A percentile compares a stretch with the other conserved stretches of the same genome.
Conservation (phyloP, 1,139 yeast genomes). For the Pichia sp. region DNA sequence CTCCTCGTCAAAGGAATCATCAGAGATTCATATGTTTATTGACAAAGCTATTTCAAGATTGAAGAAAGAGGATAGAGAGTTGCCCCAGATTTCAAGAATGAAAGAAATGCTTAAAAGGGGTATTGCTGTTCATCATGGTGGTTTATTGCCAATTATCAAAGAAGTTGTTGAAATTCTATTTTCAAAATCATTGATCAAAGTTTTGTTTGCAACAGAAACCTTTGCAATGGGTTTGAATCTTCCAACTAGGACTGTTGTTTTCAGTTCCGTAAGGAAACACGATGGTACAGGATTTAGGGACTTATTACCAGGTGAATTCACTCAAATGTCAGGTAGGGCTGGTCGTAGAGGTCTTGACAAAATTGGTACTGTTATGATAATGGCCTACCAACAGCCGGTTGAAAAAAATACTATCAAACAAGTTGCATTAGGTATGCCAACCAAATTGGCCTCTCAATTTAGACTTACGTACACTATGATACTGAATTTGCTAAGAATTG, state of each 20-base stretch:
- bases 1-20: slow-evolving; percentile 74
- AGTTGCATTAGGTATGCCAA: slow-evolving; percentile 80
- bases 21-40: slow-evolving; percentile 88
- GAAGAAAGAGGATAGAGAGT: slow-evolving; percentile 83
- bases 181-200: slow-evolving; percentile 78
- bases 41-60: slow-evolving; percentile 83
- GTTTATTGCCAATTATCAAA: slow-evolving; percentile 87
- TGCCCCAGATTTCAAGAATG: slow-evolving; percentile 82
- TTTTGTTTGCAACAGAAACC: slow-evolving; percentile 94
- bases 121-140: slow-evolving; percentile 96
- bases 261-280: slow-evolving; percentile 76
- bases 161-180: slow-evolving; percentile 91
- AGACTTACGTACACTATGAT: slow-evolving; percentile 95
- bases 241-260: slow-evolving; percentile 98
- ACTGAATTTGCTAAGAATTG: slow-evolving; percentile 80
- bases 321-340: slow-evolving; percentile 99
- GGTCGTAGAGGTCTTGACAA: slow-evolving; percentile 99
- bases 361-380: slow-evolving; percentile 96
- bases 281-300: slow-evolving; percentile 82
- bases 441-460: slow-evolving; percentile 85
- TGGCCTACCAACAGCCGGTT: slow-evolving; percentile 75
- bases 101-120: slow-evolving; percentile 84
- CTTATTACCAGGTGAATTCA: slow-evolving; percentile 91
- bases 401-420: slow-evolving; percentile 52
- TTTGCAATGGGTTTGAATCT: slow-evolving; percentile 95